Conservation (phyloP, 2,329 filamentous ascomycete species). For the Periconia macrospinosa region DNA sequence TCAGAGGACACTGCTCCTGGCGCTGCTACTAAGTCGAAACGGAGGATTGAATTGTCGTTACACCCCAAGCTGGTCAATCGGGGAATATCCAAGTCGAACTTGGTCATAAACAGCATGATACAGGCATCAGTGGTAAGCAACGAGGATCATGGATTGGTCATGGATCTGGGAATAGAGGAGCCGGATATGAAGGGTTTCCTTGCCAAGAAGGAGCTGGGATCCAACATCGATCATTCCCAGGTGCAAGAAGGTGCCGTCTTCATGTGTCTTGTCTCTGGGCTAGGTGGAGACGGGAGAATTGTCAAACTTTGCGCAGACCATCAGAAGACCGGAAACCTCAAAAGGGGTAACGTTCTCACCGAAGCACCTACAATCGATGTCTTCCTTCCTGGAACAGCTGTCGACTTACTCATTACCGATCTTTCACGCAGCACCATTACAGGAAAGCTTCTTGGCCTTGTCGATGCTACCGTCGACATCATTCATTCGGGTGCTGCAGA, state of each 20-base stretch:
- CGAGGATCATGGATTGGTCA: constrained; percentile 93
- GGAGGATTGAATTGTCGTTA: constrained; percentile 84
- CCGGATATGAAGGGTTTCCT: constrained; percentile 77
- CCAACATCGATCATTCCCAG: constrained; percentile 63
- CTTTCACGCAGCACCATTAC: constrained; percentile 73
- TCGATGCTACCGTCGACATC: constrained; percentile 88
- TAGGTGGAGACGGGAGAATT: constrained; percentile 77
- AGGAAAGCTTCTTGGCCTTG: constrained; percentile 88
- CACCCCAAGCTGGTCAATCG: constrained; percentile 78
- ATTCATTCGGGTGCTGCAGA: constrained; percentile 82
- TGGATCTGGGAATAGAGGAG: constrained; percentile 81
- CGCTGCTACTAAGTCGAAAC: constrained; percentile 65
- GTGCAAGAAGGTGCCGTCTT: constrained; percentile 84
- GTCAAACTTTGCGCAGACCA: constrained; percentile 80
- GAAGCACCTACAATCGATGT: constrained; percentile 85
- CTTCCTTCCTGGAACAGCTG: constrained; percentile 88
- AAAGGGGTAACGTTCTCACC: constrained; percentile 66
- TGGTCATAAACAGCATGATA: constrained; percentile 74
- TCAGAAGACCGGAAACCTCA: constrained; percentile 68
- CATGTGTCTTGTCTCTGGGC: constrained; percentile 77
- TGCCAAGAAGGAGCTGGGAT: constrained; percentile 77
- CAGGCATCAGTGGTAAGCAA: constrained; percentile 88
- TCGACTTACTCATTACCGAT: constrained; percentile 81
- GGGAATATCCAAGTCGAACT: constrained; percentile 70
- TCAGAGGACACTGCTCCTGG: constrained; percentile 61